Evolutionary conservation across 805 yeast genomes (phyloP), one percentile per base, ranked within the genome.

Genomic region (Saturnispora mendoncae): DNA sequence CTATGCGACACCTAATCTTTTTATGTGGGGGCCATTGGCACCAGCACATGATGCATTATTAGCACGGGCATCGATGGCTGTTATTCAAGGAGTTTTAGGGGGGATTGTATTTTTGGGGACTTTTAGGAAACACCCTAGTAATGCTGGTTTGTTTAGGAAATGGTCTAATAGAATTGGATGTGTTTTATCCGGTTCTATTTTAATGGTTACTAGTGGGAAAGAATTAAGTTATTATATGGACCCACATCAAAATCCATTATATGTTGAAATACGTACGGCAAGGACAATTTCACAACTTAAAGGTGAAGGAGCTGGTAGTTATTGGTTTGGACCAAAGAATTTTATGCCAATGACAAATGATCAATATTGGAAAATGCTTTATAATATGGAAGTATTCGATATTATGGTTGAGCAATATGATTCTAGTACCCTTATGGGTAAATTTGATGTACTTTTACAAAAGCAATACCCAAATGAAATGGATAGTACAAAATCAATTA

Each of bases 311-410:
- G 33, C 74, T 69, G 25, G 65, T 57, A 59, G 62, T 42, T 61
- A 66, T 56, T 74, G 75, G 76, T 66, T 57, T 48, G 80, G 80
- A 0, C 77, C 77, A 10, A 58, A 58, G 38, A 54, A 63, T 32
- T 68, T 62, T 53, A 57, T 52, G 47, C 78, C 79, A 2, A 70
- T 74, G 76, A 52, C 50, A 25, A 52, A 52, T 23, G 45, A 45
- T 29, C 51, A 46, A 37, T 57, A 51, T 40, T 48, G 53, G 41
- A 49, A 63, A 46, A 50, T 60, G 36, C 23, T 47, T 6, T 44
- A 46, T 25, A 42, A 52, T n/a, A 41, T 50, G 45, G 49, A 49
- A 21, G 37, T 44, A 13, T 41, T 48, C 21, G 43, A 41, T 25
- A 43, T 50, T 6, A 46, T 51, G 45, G 49, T 47, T 20, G 52